Evolutionary conservation across 2,329 filamentous ascomycete species (phyloP), one percentile per base, ranked within the genome.

Genomic region (Moelleriella libera): DNA sequence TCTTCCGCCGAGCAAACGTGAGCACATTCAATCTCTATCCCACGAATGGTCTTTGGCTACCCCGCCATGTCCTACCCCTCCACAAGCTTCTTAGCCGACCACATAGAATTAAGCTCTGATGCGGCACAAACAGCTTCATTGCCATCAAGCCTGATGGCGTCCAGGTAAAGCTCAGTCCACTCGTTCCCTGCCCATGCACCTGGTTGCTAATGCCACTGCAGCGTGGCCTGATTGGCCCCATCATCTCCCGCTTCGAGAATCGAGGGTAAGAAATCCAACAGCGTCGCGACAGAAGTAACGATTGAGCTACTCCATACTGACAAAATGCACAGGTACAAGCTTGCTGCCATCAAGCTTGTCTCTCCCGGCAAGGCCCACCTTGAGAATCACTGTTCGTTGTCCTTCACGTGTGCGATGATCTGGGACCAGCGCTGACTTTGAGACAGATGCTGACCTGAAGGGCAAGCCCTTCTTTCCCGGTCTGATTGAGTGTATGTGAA

Each of bases 111-210:
- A 9, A 14, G 21, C 34, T n/a, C 55, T 63, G 49, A 64, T 55
- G 47, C 42, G 51, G 51, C 48, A 30, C 46, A 11, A 58, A 59
- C 64, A 97, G 90, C 77, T 97, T 97, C 86, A 97, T 97, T 80
- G 92, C 92, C 68, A 88, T 98, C 82, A 98, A 98, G 88, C 92
- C 90, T 62, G 92, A 97, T 75, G 92, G 92, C 71, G 92, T 97
- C 75, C 92, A 96, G 83, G 88, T 94, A 83, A 59, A 73, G 30
- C 49, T 45, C 7, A 12, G 32, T 31, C 21, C 21, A 21, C 21
- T 21, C 21, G 21, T 21, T 21, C 21, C 21, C 21, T 21, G 21
- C 2, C 2, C 21, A 21, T 21, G 21, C 21, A 21, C 21, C 21
- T 21, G 21, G 21, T 21, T 30, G 29, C 29, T 43, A 28, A 43